A percentile compares a stretch with the other conserved stretches of the same genome.
Evolutionary conservation across 495 filamentous ascomycete genomes (phyloP).

Genomic region (Neurospora intermedia): DNA sequence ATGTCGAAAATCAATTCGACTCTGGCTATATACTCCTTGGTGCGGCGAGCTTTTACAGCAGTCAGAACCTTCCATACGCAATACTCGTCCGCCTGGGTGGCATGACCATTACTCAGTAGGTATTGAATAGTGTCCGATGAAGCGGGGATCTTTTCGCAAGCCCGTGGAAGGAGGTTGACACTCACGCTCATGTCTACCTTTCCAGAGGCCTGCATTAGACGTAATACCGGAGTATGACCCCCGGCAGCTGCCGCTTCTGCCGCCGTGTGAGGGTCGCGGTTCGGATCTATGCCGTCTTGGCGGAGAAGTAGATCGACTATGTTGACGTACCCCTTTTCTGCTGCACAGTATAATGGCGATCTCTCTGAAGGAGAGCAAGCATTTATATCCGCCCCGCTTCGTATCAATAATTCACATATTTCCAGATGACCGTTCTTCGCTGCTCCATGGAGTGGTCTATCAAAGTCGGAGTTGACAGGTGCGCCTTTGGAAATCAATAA

Average conservation of each 20-base stretch:
- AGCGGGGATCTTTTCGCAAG: not conserved
- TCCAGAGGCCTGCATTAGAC: not conserved
- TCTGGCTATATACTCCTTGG: not conserved
- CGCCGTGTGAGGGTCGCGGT: not conserved
- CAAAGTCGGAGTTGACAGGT: no score
- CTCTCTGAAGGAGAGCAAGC: no score
- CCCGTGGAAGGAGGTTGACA: not conserved
- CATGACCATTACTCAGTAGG: not conserved
- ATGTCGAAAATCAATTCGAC: not conserved
- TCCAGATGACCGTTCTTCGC: not conserved
- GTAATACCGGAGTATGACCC: not conserved
- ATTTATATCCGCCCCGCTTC: no score
- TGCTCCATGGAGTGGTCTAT: no score
- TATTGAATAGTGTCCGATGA: not conserved
- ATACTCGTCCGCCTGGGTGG: not conserved
- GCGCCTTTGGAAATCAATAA: no score
- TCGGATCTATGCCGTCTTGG: not conserved
- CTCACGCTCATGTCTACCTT: not conserved
- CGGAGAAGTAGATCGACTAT: not conserved
- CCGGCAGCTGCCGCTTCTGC: not conserved
- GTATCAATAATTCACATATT: not conserved
- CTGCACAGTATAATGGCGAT: no score
- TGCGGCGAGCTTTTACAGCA: rapidly evolving
- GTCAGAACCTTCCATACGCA: not conserved
- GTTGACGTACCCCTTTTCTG: not conserved